Conservation (phyloP, 495 filamentous ascomycete genomes). For the Talaromyces adpressus region DNA sequence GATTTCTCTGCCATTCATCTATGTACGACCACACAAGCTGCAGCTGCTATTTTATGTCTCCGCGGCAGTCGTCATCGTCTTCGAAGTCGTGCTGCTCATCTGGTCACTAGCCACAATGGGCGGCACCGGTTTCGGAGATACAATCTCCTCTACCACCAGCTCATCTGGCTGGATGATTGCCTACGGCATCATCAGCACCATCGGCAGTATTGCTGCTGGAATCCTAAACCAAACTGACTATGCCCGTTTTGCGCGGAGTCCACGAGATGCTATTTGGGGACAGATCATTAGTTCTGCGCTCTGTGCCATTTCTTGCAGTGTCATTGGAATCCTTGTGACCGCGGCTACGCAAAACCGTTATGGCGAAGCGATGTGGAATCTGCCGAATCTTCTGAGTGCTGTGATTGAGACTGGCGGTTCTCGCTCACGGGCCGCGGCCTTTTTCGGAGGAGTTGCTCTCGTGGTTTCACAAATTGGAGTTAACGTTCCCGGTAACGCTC, state of each 20-base stretch:
- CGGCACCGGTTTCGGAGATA: conserved; percentile 33
- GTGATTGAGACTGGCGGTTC: conserved; percentile 36
- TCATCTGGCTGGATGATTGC: conserved; percentile 36
- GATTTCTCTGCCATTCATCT: conserved; percentile 38
- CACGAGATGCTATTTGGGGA: conserved; percentile 15
- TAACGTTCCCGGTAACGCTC: conserved; percentile 51
- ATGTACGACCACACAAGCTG: conserved; percentile 40
- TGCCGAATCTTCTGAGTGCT: conserved; percentile 30
- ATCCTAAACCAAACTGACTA: conserved; percentile 16
- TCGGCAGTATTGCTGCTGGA: background rate
- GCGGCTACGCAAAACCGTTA: conserved; percentile 42
- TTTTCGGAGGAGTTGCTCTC: conserved; percentile 43
- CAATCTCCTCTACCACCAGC: conserved; percentile 34
- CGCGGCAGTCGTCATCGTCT: conserved; percentile 22
- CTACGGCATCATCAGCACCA: conserved; percentile 34
- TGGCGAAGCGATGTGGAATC: conserved; percentile 45
- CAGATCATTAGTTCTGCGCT: conserved; percentile 12
- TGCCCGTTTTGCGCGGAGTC: conserved; percentile 17
- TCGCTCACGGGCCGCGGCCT: conserved; percentile 42
- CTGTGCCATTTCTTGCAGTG: conserved; percentile 6
- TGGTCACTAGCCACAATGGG: conserved; percentile 13
- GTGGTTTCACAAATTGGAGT: conserved; percentile 47
- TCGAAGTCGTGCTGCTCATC: conserved; percentile 7
- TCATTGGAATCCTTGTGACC: conserved; percentile 42
- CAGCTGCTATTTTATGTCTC: conserved; percentile 43